These are phyloP conservation scores for Leccinum disarticulatum DNA, from an alignment of 768 basidiomycete species.

Conservation along the genomic window DNA sequence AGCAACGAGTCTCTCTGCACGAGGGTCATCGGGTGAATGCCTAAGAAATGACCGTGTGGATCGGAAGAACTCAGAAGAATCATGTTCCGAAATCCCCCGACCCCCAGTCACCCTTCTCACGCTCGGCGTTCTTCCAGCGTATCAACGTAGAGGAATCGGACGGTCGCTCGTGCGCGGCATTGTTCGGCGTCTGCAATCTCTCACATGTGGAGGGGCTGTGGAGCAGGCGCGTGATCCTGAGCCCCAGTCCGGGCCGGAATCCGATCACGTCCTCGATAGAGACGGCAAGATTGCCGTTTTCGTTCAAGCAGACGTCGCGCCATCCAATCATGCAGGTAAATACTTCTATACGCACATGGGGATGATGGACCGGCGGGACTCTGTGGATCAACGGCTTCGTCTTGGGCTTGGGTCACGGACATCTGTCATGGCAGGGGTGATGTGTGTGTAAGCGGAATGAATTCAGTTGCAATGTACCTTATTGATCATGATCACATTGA, in stretches of 20 bases:
- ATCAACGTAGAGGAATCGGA: slow-evolving; percentile 31
- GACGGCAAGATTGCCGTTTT: slow-evolving; percentile 16
- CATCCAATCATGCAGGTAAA: slow-evolving; percentile 25
- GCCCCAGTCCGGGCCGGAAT: background rate
- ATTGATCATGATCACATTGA: background rate
- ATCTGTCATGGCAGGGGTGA: slow-evolving; percentile 27
- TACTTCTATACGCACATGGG: slow-evolving; percentile 30
- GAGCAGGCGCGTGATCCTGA: background rate
- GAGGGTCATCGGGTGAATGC: background rate
- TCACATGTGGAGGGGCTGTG: background rate
- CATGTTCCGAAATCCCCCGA: slow-evolving; percentile 10
- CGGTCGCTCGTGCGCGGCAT: slow-evolving; percentile 30
- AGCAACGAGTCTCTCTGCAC: slow-evolving; percentile 8
- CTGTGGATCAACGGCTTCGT: slow-evolving; percentile 7
- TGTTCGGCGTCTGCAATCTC: slow-evolving; percentile 26
- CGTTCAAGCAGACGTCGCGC: slow-evolving; percentile 30
- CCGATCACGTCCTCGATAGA: background rate
- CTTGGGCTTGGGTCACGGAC: slow-evolving; percentile 21
- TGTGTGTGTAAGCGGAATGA: slow-evolving; percentile 17
- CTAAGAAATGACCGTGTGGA: background rate
- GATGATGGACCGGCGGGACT: slow-evolving; percentile 25
- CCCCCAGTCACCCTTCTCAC: slow-evolving; percentile 29
- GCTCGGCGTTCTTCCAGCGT: slow-evolving; percentile 28
- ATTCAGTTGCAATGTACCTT: background rate
- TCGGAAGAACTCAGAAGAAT: slow-evolving; percentile 1